Evolutionary conservation across 495 filamentous ascomycete species (phyloP).

Genomic region (Penicillium canescens): DNA sequence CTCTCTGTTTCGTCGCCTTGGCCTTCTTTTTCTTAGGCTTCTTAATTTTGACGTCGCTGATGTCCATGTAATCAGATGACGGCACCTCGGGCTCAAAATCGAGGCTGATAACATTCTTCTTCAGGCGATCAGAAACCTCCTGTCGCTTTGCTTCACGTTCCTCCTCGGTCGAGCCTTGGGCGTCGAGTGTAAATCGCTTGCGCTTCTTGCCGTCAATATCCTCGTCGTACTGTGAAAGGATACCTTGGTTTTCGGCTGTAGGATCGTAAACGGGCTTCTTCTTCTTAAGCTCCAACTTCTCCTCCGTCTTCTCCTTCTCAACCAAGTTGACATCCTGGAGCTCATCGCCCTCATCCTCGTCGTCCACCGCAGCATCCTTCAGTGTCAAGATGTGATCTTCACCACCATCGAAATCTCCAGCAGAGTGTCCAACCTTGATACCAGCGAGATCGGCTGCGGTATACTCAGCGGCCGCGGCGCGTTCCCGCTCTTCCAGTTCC

Average conservation of each 20-base stretch:
- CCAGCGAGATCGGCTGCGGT: constrained; percentile 82
- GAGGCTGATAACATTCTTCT: constrained; percentile 70
- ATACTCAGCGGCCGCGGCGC: constrained; percentile 55
- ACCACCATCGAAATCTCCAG: constrained; percentile 69
- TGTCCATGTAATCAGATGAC: constrained; percentile 83
- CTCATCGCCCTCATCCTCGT: constrained; percentile 90
- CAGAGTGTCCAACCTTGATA: constrained; percentile 86
- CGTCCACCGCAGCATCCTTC: constrained; percentile 83
- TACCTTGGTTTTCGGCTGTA: constrained; percentile 60
- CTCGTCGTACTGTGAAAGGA: constrained; percentile 91
- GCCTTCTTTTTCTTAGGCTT: constrained; percentile 94
- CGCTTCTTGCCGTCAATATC: constrained; percentile 90
- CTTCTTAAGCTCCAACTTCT: constrained; percentile 85
- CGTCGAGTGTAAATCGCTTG: constrained; percentile 85
- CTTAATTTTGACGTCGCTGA: constrained; percentile 81
- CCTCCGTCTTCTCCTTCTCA: constrained; percentile 74
- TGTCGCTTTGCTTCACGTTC: constrained; percentile 59
- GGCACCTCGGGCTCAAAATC: constrained; percentile 67
- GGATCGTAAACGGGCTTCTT: constrained; percentile 89
- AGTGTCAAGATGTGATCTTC: constrained; percentile 86
- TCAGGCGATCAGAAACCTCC: constrained; percentile 59
- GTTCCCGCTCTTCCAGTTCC: constrained; percentile 69
- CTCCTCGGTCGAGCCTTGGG: constrained; percentile 66
- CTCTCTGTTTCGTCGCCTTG: constrained; percentile 69
- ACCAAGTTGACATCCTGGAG: constrained; percentile 78